Percentiles rank a stretch among this genome's conserved stretches.
Conservation (phyloP, 768 basidiomycete genomes). For the Paxillus ammoniavirescens region DNA sequence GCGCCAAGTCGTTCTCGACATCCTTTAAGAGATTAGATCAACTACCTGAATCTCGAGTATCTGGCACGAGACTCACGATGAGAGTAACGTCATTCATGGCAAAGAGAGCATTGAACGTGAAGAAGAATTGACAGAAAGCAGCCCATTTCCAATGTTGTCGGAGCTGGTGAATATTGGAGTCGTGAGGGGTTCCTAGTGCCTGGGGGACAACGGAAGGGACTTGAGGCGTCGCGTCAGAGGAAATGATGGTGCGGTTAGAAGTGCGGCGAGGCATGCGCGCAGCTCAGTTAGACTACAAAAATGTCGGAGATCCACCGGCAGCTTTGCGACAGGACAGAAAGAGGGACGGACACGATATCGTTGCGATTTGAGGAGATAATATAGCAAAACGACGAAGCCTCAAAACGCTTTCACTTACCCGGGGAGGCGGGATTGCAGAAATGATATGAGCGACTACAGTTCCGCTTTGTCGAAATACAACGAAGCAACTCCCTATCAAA, state of each 20-base stretch:
- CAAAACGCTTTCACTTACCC: constrained; percentile 9
- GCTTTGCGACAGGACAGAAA: constrained; percentile 18
- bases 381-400: constrained; percentile 19
- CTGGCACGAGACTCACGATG: constrained; percentile 39
- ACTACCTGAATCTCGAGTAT: constrained; percentile 1
- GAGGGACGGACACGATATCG: constrained; percentile 11
- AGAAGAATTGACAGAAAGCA: constrained; percentile 86
- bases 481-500: constrained; percentile 7
- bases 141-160: constrained; percentile 92
- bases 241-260: constrained; percentile 37
- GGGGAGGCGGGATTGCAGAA: constrained; percentile 12
- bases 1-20: constrained; percentile 73
- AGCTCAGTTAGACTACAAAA: constrained; percentile 36
- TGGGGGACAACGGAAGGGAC: constrained; percentile 24
- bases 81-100: constrained; percentile 69
- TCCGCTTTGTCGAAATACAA: background rate
- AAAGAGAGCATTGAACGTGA: constrained; percentile 75
- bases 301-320: constrained; percentile 36
- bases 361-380: constrained; percentile 20
- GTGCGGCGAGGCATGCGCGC: constrained; percentile 59
- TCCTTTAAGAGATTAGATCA: constrained; percentile 45
- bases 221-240: constrained; percentile 30
- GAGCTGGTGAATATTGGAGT: constrained; percentile 49
- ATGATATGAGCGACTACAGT: constrained; percentile 10
- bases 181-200: constrained; percentile 26